Percentiles rank a stretch among this genome's conserved stretches.
phyloP scores from a whole-genome alignment of 345 rosid genomes.

The Lepidium didymum region DNA sequence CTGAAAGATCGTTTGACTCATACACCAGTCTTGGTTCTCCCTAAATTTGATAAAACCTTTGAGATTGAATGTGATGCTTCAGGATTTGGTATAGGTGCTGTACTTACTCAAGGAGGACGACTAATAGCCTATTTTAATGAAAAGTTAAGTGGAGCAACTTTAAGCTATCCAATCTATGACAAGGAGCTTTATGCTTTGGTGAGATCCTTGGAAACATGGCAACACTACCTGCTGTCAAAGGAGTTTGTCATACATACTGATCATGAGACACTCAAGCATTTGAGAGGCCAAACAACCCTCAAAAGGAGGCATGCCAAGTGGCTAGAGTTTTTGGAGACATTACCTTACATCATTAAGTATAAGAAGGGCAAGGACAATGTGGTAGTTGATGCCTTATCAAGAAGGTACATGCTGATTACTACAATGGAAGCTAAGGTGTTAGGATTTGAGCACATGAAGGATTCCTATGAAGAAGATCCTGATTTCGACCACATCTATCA shows the following conservation, averaged over 20 bases:
- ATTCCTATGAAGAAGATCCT: not conserved
- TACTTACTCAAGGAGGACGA: not conserved
- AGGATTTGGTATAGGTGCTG: not conserved
- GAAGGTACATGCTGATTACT: too few relatives aligned
- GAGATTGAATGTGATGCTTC: not conserved
- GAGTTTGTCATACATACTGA: not conserved
- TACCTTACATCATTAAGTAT: too few relatives aligned
- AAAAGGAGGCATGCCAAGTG: too few relatives aligned
- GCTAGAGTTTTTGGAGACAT: too few relatives aligned
- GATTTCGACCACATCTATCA: not conserved
- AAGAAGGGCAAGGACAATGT: too few relatives aligned
- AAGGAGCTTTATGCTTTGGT: not conserved
- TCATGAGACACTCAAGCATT: not conserved
- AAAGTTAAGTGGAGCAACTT: not conserved
- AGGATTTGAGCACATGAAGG: too few relatives aligned
- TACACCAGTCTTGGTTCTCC: not conserved
- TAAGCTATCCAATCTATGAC: not conserved
- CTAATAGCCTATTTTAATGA: too few relatives aligned
- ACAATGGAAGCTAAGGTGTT: too few relatives aligned
- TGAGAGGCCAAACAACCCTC: not conserved
- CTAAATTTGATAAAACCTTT: not conserved
- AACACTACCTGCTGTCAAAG: not conserved
- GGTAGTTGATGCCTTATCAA: too few relatives aligned
- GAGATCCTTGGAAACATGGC: not conserved
- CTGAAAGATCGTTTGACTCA: not conserved